Conservation (phyloP, 768 basidiomycete species). For the Termitomyces sp. region DNA sequence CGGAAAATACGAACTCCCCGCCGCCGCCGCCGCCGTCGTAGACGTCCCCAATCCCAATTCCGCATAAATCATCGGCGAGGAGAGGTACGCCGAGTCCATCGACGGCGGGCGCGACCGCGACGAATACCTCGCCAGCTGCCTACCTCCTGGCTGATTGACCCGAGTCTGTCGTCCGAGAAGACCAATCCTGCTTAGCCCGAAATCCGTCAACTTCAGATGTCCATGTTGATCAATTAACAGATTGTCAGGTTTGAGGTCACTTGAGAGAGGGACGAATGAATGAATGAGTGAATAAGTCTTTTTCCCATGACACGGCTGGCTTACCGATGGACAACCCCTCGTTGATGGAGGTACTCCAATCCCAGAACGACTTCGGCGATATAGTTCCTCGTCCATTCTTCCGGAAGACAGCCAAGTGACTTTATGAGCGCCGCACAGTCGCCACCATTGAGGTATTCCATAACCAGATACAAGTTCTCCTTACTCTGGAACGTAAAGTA, state of each 20-base stretch:
- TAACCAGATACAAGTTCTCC: slow-evolving; percentile 96
- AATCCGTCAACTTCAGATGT: slow-evolving; percentile 97
- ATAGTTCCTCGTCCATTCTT: slow-evolving; percentile 96
- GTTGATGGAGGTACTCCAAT: slow-evolving; percentile 92
- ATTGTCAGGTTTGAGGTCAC: slow-evolving; percentile 98
- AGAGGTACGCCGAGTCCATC: slow-evolving; percentile 72
- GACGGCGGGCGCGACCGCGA: slow-evolving; percentile 81
- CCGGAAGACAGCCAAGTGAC: slow-evolving; percentile 85
- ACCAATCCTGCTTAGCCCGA: slow-evolving; percentile 95
- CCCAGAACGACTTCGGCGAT: slow-evolving; percentile 95
- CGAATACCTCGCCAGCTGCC: slow-evolving; percentile 46
- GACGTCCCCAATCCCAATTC: slow-evolving; percentile 26
- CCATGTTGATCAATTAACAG: slow-evolving; percentile 95
- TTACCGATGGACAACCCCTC: slow-evolving; percentile 95
- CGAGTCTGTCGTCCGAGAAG: slow-evolving; percentile 95
- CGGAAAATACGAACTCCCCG: slow-evolving; percentile 76
- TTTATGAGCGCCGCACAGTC: slow-evolving; percentile 98
- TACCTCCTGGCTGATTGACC: slow-evolving; percentile 48
- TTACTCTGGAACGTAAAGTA: slow-evolving; percentile 99
- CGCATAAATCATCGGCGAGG: slow-evolving; percentile 65
- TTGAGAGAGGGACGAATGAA: slow-evolving; percentile 27
- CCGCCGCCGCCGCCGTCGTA: slow-evolving; percentile 34
- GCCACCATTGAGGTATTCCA: slow-evolving; percentile 99
- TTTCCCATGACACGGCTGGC: slow-evolving; percentile 19
- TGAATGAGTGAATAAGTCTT: no score